These are phyloP conservation scores for Rhodotorula mucilaginosa DNA, from an alignment of 1,284 basidiomycete species.

Conservation along the genomic window DNA sequence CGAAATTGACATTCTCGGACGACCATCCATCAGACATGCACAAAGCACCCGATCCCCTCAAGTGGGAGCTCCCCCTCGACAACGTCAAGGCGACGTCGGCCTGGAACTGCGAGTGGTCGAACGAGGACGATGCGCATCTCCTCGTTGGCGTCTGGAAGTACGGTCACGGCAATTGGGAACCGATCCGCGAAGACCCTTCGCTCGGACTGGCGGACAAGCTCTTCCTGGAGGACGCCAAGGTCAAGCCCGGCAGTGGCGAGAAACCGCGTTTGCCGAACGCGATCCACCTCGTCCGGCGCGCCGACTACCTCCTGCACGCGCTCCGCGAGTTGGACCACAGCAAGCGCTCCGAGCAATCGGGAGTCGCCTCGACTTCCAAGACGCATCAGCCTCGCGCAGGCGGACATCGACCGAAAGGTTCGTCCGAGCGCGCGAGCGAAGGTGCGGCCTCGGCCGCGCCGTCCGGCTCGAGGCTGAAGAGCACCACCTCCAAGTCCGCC, in stretches of 20 bases:
- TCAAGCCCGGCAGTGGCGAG: slow-evolving; percentile 66
- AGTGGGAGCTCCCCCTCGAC: slow-evolving; percentile 84
- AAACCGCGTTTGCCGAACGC: slow-evolving; percentile 82
- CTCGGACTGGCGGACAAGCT: slow-evolving; percentile 87
- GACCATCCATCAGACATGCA: slow-evolving; percentile 51
- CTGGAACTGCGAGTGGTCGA: slow-evolving; percentile 92
- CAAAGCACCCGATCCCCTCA: slow-evolving; percentile 63
- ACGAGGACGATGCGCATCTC: slow-evolving; percentile 87
- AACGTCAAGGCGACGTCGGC: slow-evolving; percentile 89
- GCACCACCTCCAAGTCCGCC: background rate
- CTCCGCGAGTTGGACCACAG: slow-evolving; percentile 58
- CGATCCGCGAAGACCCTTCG: slow-evolving; percentile 81
- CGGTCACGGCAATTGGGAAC: slow-evolving; percentile 97
- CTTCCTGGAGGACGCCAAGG: slow-evolving; percentile 92
- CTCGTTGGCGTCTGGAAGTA: slow-evolving; percentile 89
- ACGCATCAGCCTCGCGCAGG: slow-evolving; percentile 15
- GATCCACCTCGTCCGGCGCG: slow-evolving; percentile 93
- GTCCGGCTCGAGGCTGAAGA: background rate
- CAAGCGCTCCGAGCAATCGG: slow-evolving; percentile 4
- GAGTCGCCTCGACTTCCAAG: slow-evolving; percentile 9
- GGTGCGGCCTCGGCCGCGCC: slow-evolving; percentile 4
- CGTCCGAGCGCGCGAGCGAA: slow-evolving; percentile 7
- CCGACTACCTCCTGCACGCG: slow-evolving; percentile 87
- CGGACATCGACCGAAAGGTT: slow-evolving; percentile 20
- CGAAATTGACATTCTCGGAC: background rate